A percentile compares a stretch with the other conserved stretches of the same genome.
phyloP scores from a whole-genome alignment of 768 basidiomycete species.

The Pisolithus albus region DNA sequence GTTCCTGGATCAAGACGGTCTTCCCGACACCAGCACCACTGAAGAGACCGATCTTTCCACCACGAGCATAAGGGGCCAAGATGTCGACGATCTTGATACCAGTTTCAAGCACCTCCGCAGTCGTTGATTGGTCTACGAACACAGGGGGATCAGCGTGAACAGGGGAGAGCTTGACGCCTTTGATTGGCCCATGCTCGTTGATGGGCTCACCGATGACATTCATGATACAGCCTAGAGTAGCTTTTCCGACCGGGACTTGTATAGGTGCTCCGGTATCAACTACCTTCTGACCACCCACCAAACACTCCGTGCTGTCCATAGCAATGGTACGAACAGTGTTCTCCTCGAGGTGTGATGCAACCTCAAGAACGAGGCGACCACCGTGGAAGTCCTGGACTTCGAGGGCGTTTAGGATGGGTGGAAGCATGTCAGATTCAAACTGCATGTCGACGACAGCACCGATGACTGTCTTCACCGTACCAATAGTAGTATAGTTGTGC shows the following conservation, averaged over 20 bases:
- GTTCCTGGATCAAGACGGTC: constrained; percentile 93
- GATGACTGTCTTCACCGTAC: constrained; percentile 96
- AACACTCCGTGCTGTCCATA: too few species aligned
- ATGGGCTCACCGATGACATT: constrained; percentile 99
- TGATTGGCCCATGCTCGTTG: constrained; percentile 98
- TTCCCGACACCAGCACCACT: constrained; percentile 99
- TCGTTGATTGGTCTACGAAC: constrained; percentile 98
- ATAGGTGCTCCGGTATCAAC: too few species aligned
- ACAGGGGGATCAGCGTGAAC: constrained; percentile 97
- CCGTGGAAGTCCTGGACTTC: constrained; percentile 93
- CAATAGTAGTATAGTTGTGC: constrained; percentile 33
- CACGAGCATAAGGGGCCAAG: constrained; percentile 98
- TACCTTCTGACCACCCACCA: too few species aligned
- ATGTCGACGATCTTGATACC: constrained; percentile 99
- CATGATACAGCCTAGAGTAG: constrained; percentile 98
- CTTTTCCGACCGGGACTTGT: constrained; percentile 89
- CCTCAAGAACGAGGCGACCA: constrained; percentile 57
- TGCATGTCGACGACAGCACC: constrained; percentile 99
- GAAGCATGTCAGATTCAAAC: constrained; percentile 85
- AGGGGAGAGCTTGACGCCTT: constrained; percentile 84
- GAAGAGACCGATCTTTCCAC: constrained; percentile 99
- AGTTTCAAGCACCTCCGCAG: constrained; percentile 97
- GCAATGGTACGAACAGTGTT: too few species aligned
- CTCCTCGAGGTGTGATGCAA: too few species aligned
- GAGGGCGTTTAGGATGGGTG: constrained; percentile 97